Base-by-base conservation (phyloP, 768 basidiomycete genomes). In the Calocera cornea region DNA sequence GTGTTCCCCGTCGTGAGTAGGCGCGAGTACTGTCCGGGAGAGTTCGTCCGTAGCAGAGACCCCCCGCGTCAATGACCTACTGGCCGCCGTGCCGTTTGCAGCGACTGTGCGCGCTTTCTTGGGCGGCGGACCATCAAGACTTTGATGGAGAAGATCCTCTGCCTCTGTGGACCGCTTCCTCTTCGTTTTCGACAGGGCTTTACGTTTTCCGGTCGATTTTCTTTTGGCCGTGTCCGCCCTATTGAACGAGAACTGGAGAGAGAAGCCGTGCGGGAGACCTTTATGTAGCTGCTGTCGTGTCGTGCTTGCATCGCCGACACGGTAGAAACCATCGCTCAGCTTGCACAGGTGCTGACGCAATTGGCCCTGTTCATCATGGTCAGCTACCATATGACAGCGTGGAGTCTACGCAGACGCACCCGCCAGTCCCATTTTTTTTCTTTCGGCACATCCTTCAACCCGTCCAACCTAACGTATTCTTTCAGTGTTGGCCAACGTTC, bases 281-380 rank as follows among this genome's bases (percentile, higher is more conserved):
- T 68, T 65, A 17, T 68, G 50, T 5, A 63, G 34, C 24, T 66
- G 66, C 38, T 65, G 50, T n/a, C 50, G 41, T 14, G 68, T 65
- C 38, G 68, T 68, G 1, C 64, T 64, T 1, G 31, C 34, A 5
- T 68, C 67, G 1, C 66, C 66, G 1, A 66, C 64, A 12, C 38
- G 34, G 47, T 70, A 68, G 40, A 68, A 70, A 19, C 70, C 70
- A 33, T 68, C 65, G 34, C n/a, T 38, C 16, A 65, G 63, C 22
- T 68, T 68, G 66, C 68, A 70, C 63, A 67, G 60, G 22, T 36
- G 34, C 14, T 36, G 66, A 10, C 54, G 54, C 27, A 60, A 16
- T 60, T 60, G 54, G 10, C 27, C 54, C 54, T 60, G 22, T 5
- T 8, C 24, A 31, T 60, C 16, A 16, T 8, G 44, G 24, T 60